Percentiles rank a stretch among this genome's conserved stretches.
phyloP scores from a whole-genome alignment of 176 grass and related monocot genomes.

The Eragrostis curvula region DNA sequence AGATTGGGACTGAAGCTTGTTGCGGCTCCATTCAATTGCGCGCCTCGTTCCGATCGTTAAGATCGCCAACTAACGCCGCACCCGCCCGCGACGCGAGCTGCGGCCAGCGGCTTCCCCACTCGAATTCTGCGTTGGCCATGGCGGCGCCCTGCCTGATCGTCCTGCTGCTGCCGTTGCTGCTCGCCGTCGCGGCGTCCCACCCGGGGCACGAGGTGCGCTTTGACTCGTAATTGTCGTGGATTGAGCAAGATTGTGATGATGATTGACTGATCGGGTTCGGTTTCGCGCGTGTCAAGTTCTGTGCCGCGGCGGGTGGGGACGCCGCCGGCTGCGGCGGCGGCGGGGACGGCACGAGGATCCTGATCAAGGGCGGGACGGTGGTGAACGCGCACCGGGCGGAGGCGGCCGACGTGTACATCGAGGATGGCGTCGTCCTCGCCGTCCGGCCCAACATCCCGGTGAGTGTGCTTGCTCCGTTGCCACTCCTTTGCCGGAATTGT shows the following conservation, averaged over 20 bases:
- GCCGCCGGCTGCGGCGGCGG: constrained; percentile 34
- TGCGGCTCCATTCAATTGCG: constrained; percentile 12
- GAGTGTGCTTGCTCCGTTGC: constrained; percentile 28
- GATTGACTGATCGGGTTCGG: constrained; percentile 8
- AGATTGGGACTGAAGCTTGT: not conserved
- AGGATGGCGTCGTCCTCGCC: constrained; percentile 79
- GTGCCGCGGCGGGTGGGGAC: constrained; percentile 41
- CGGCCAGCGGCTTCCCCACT: constrained; percentile 12
- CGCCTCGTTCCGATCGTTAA: not conserved
- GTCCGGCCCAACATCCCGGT: constrained; percentile 80
- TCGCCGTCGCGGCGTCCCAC: constrained; percentile 27
- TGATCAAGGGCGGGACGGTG: constrained; percentile 94
- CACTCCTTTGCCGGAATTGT: not conserved
- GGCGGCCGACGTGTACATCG: constrained; percentile 88
- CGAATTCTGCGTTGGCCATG: constrained; percentile 10
- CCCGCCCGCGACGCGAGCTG: not conserved
- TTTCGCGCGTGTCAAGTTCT: constrained; percentile 50
- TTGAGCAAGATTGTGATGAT: not conserved
- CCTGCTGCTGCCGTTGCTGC: not conserved
- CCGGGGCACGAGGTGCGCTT: constrained; percentile 43
- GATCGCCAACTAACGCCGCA: not conserved
- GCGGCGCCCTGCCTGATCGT: constrained; percentile 17
- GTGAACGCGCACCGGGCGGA: constrained; percentile 88
- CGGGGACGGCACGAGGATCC: constrained; percentile 63
- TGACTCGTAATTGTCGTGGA: not conserved